phyloP scores from a whole-genome alignment of 2,329 filamentous ascomycete species.

The Capronia americana region DNA sequence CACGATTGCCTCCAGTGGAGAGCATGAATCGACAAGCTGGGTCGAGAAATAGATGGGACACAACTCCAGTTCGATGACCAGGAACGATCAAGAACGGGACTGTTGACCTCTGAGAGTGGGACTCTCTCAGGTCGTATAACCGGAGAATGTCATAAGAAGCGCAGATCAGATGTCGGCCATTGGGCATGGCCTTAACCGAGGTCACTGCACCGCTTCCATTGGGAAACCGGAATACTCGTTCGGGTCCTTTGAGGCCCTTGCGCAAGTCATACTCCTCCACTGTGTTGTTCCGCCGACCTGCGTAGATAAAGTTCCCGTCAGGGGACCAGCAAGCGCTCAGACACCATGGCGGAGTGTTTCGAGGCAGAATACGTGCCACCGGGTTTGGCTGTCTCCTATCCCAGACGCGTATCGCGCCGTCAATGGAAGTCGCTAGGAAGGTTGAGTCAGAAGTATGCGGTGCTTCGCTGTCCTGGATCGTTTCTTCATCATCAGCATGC shows the following conservation, averaged over 20 bases:
- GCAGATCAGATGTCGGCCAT: slow-evolving; percentile 83
- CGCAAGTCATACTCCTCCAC: slow-evolving; percentile 94
- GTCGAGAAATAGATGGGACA: slow-evolving; percentile 85
- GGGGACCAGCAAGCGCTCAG: slow-evolving; percentile 97
- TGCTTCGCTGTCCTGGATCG: slow-evolving; percentile 55
- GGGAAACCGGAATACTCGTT: slow-evolving; percentile 84
- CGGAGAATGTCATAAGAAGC: slow-evolving; percentile 93
- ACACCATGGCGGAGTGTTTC: slow-evolving; percentile 89
- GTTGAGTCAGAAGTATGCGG: slow-evolving; percentile 70
- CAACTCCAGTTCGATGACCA: slow-evolving; percentile 85
- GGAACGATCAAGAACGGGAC: slow-evolving; percentile 97
- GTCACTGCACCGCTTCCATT: slow-evolving; percentile 88
- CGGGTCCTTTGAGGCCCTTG: slow-evolving; percentile 75
- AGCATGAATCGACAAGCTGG: slow-evolving; percentile 89
- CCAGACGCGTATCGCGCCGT: slow-evolving; percentile 57
- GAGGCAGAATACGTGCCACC: slow-evolving; percentile 77
- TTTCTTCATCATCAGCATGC: slow-evolving; percentile 49
- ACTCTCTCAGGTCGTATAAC: slow-evolving; percentile 81
- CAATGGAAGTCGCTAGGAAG: slow-evolving; percentile 76
- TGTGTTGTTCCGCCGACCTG: slow-evolving; percentile 84
- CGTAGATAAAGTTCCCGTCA: slow-evolving; percentile 94
- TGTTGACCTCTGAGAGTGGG: slow-evolving; percentile 72
- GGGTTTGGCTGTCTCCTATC: slow-evolving; percentile 71
- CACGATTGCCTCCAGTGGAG: slow-evolving; percentile 86
- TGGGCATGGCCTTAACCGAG: slow-evolving; percentile 87